Percentiles rank a stretch among this genome's conserved stretches.
These are phyloP conservation scores for Coniochaeta ligniaria DNA, from an alignment of 2,329 filamentous ascomycete genomes.

Conservation along the genomic window DNA sequence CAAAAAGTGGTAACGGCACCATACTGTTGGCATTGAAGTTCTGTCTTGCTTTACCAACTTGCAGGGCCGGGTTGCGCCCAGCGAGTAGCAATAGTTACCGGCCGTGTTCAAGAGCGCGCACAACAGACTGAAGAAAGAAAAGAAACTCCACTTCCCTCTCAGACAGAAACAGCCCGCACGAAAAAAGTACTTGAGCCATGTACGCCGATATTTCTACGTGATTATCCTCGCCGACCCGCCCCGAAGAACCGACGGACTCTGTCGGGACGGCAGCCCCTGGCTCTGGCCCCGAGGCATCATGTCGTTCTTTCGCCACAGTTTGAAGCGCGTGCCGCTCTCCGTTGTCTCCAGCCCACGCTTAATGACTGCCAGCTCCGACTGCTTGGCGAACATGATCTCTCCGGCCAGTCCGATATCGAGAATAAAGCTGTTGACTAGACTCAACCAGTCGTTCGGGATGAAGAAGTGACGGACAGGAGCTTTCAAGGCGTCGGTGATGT, in stretches of 20 bases:
- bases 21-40: no score
- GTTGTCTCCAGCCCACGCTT: conserved; percentile 12
- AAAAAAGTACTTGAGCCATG: not conserved
- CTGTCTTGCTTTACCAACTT: no score
- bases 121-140: not conserved
- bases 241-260: not conserved
- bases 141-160: no score
- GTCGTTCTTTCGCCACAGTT: conserved; percentile 4
- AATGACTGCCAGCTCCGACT: conserved; percentile 12
- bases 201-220: not conserved
- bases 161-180: no score
- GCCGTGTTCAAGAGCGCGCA: no score
- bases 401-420: conserved; percentile 6
- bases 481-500: not conserved
- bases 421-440: conserved; percentile 2
- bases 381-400: conserved; percentile 9
- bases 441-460: conserved; percentile 14
- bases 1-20: no score
- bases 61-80: no score
- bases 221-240: not conserved
- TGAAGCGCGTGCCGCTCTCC: conserved; percentile 8
- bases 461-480: conserved; percentile 13
- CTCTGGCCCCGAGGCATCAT: not conserved
- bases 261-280: not conserved
- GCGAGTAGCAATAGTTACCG: no score